Evolutionary conservation across 225 moss, liverwort and hornwort species (phyloP), one percentile per base, ranked within the genome.

Genomic region (Bryoerythrophyllum caledonicum): DNA sequence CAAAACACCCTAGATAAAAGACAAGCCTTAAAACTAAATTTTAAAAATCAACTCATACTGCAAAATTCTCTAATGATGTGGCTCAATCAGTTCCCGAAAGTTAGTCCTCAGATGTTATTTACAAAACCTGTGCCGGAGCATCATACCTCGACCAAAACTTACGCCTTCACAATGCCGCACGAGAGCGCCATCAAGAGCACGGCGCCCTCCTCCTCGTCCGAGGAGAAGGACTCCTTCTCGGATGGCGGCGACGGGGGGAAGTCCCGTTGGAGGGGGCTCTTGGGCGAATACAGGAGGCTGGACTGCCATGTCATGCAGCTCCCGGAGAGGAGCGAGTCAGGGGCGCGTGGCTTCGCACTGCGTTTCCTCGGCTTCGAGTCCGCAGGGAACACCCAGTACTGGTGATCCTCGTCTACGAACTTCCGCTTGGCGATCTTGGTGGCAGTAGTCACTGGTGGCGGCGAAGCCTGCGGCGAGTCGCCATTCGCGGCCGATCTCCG

Each of bases 231-330:
- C 13, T 78, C 82, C 4, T 57, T 57, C 2, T 75, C 70, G 0
- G 75, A 80, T 0, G 62, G 65, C 6, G 80, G 63, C 15, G 78
- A 37, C 27, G 77, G 25, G n/a, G 69, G 77, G 19, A 74, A 80
- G 57, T 76, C 78, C 16, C 60, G 67, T 20, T 77, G 81, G 0
- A 73, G 20, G 12, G 74, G 41, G 32, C 68, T 64, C 30, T 78
- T 77, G 7, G 77, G 74, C 24, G 86, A 57, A 3, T 76, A 67
- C 79, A 77, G 3, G 4, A 74, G 44, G 46, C 66, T 65, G 4
- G 87, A 78, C 59, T 92, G 90, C 86, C 88, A 92, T 2, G 90
- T 86, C 65, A 88, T 70, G 68, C 88, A 92, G 54, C 90, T 90
- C 19, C 70, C 85, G 0, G 88, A 86, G 53, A 88, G 12, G 16